These are phyloP conservation scores for Wickerhamomyces mucosus DNA, from an alignment of 805 yeast species.

Conservation along the genomic window DNA sequence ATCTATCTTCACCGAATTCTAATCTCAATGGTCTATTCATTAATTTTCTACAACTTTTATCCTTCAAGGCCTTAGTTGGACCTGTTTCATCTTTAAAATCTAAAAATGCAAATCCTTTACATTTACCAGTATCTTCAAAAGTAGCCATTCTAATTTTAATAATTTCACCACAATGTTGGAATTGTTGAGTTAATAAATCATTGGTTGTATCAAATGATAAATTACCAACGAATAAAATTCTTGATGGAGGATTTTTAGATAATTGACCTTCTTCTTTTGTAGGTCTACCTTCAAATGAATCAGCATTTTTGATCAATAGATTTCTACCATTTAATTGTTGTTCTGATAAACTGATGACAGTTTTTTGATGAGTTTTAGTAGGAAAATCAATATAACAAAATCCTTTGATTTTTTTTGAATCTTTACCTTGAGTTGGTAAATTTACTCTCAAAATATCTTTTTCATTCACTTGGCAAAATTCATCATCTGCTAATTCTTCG, in stretches of 20 bases:
- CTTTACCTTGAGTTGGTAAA: conserved; percentile 58
- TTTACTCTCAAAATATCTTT: conserved; percentile 66
- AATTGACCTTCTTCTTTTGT: conserved; percentile 37
- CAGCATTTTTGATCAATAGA: conserved; percentile 71
- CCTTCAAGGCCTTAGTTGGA: conserved; percentile 74
- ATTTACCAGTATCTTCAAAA: conserved; percentile 92
- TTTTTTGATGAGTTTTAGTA: conserved; percentile 45
- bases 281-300: conserved; percentile 85
- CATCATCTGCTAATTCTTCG: conserved; percentile 20
- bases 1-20: conserved; percentile 94
- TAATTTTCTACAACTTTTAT: conserved; percentile 53
- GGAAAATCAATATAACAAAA: conserved; percentile 86
- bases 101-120: conserved; percentile 92
- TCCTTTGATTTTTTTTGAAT: conserved; percentile 57
- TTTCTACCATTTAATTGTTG: conserved; percentile 72
- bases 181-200: conserved; percentile 67
- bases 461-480: conserved; percentile 32
- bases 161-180: conserved; percentile 88
- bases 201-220: conserved; percentile 86
- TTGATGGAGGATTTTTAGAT: conserved; percentile 77
- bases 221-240: conserved; percentile 88
- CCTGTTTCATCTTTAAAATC: conserved; percentile 78
- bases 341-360: conserved; percentile 65
- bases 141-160: conserved; percentile 88
- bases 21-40: conserved; percentile 71